Evolutionary conservation across 768 basidiomycete species (phyloP), one percentile per base, ranked within the genome.

Genomic region (Dendrothele bispora): DNA sequence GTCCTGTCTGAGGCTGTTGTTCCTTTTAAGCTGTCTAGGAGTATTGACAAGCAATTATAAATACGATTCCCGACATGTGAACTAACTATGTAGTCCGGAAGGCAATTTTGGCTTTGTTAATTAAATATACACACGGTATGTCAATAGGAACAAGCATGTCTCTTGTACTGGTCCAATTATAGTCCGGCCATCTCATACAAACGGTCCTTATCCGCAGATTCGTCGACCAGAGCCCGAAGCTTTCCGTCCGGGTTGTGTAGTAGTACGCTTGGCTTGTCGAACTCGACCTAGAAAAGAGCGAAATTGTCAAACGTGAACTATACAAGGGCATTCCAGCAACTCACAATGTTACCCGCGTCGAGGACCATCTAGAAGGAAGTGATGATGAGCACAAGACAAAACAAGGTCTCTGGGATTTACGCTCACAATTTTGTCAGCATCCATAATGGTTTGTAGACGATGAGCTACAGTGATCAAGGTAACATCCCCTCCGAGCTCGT

Each of bases 201-300:
- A 25, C 56, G 56, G 39, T 77, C 71, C 52, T 63, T 78, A 53
- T 84, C 82, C 11, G 72, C 77, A 29, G 78, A 82, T 53, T 82
- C 77, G 36, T 84, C 77, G 1, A 86, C 81, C 17, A 85, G 65
- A 1, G 77, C 69, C 39, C 74, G 72, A 21, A 84, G 62, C 60
- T 67, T 69, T 5, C 83, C 78, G 17, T 69, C 62, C 40, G 77
- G 62, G 24, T 80, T 78, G 47, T 66, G 64, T n/a, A 87, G 72
- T 35, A 89, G 66, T 27, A 68, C 60, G 26, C 54, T 54, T 0
- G 83, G 83, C 20, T 69, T 69, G 55, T 80, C 82, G 52, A 74
- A 83, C 54, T 84, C 82, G 35, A 81, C 63, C 69, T 70, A 30
- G 39, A 22, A 39, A 22, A 20, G 35, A 25, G 30, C 14, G 22